Base-by-base conservation (phyloP, 176 grass and related monocot species). In the Cymbopogon citratus region DNA sequence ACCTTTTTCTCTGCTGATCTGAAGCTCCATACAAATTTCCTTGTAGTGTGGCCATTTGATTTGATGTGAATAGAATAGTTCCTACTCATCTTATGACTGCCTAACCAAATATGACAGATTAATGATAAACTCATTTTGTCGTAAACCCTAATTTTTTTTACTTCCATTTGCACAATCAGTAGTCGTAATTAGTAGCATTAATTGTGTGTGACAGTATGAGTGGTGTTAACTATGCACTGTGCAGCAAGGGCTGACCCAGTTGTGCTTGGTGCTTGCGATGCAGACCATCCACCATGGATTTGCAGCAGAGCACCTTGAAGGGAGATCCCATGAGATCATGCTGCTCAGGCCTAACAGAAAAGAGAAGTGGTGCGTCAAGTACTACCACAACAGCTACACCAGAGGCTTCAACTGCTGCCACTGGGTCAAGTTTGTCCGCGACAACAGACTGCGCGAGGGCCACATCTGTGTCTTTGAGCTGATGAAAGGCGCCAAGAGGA, bases 391-490 rank as follows among this genome's bases (percentile, higher is more conserved):
- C 0, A 38, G 3, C 11, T 0, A 29, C 7, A 33, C 43, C 63
- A 71, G 60, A 23, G 68, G 44, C 31, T 80, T 91, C 36, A 21
- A 43, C 24, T 41, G 82, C 63, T 0, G 26, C 24, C 69, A 71
- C 24, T 91, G 89, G 89, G 14, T 48, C 73, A 48, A 79, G 51
- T 88, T 91, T 19, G 44, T 80, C 23, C 9, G 8, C 5, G 66
- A 81, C 16, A 78, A 82, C 46, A 38, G 75, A 12, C 68, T 91
- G 57, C 74, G 16, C 67, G 23, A 38, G 41, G 77, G 65, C 25
- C 26, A 82, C 45, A 5, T 88, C 51, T 91, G 89, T 28, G 3
- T 77, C 31, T 88, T 87, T 3, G 89, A 91, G 85, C 34, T 91
- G 71, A 82, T 60, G 25, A 80, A 46, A 44, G 21, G 66, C 21